phyloP scores from a whole-genome alignment of 345 rosid species.

The Xanthoceras sorbifolium region DNA sequence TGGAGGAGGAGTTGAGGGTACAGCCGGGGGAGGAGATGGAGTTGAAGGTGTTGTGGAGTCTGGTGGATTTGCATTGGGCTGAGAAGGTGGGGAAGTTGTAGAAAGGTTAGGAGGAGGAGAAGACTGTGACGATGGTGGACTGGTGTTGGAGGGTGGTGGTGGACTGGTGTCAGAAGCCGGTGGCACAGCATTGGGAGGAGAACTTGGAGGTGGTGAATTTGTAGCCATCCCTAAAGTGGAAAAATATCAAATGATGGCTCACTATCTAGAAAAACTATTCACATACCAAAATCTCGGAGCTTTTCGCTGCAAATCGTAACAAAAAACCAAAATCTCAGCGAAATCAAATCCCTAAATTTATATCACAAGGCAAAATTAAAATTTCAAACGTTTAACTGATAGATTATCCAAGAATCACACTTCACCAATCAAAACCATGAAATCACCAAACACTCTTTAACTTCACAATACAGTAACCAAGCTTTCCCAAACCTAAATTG shows the following conservation, averaged over 20 bases:
- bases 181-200: conserved; percentile 51
- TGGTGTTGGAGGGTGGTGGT: conserved; percentile 26
- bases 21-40: conserved; percentile 26
- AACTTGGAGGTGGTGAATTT: conserved; percentile 51
- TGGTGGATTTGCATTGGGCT: conserved; percentile 39
- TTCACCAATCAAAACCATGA: conserved; percentile 42
- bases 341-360: conserved; percentile 12
- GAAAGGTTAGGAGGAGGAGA: conserved; percentile 32
- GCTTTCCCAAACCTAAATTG: conserved; percentile 10
- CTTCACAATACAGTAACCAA: conserved; percentile 39
- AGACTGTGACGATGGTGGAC: conserved; percentile 32
- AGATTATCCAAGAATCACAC: conserved; percentile 40
- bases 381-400: conserved; percentile 17
- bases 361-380: conserved; percentile 19
- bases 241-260: conserved; percentile 4
- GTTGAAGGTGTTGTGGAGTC: conserved; percentile 35
- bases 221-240: conserved; percentile 56
- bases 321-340: conserved; percentile 13
- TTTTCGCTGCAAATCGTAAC: not conserved
- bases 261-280: conserved; percentile 14
- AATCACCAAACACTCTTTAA: conserved; percentile 32
- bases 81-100: conserved; percentile 28
- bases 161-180: conserved; percentile 38
- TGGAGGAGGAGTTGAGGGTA: conserved; percentile 22
- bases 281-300: conserved; percentile 18